Evolutionary conservation across 768 basidiomycete species (phyloP).

Genomic region (Termitomyces sp.): DNA sequence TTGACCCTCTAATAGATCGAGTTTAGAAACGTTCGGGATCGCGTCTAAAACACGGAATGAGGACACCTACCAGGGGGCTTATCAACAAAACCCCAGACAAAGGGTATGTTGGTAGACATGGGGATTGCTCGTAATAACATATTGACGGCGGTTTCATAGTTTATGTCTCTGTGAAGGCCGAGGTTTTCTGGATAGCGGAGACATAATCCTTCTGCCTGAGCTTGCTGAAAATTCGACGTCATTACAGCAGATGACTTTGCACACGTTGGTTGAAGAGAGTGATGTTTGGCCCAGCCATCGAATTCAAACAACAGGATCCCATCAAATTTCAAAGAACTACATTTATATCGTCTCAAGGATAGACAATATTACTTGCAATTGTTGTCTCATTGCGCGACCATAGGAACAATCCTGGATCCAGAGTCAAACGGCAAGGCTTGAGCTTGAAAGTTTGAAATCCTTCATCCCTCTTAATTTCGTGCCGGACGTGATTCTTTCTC

Average conservation of each 20-base stretch:
- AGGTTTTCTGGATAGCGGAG: conserved; percentile 71
- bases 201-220: conserved; percentile 58
- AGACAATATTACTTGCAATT: no score
- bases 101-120: conserved; percentile 57
- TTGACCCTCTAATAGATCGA: conserved; percentile 50
- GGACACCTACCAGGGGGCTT: conserved; percentile 64
- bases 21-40: neutral
- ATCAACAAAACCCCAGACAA: conserved; percentile 74
- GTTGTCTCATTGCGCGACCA: no score
- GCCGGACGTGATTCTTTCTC: no score
- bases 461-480: no score
- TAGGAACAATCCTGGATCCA: no score
- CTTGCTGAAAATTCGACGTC: conserved; percentile 34
- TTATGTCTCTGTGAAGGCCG: conserved; percentile 51
- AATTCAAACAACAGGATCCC: neutral
- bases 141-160: conserved; percentile 51
- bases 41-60: neutral
- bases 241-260: neutral
- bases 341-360: no score
- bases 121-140: conserved; percentile 61
- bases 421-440: no score
- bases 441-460: no score
- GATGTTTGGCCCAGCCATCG: neutral
- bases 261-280: neutral
- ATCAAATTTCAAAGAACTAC: neutral